A percentile compares a stretch with the other conserved stretches of the same genome.
Evolutionary conservation across 176 grass and related monocot species (phyloP).

Genomic region (Eragrostis curvula): DNA sequence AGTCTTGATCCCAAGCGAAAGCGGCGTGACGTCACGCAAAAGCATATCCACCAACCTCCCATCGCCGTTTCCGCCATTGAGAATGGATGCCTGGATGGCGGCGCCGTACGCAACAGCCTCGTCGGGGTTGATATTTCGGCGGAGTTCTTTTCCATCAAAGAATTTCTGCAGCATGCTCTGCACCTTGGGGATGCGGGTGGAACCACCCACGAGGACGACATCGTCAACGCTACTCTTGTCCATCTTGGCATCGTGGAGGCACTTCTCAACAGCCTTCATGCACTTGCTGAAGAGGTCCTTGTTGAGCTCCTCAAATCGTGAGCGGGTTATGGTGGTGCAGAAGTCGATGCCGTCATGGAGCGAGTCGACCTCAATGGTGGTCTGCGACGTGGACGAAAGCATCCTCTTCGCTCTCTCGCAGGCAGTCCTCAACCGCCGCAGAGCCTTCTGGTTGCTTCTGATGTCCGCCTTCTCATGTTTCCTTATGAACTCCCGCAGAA

Average conservation of each 20-base stretch:
- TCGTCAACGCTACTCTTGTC: constrained; percentile 51
- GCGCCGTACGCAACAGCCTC: constrained; percentile 59
- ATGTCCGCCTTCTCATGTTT: constrained; percentile 53
- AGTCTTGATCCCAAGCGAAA: constrained; percentile 44
- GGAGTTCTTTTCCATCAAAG: constrained; percentile 58
- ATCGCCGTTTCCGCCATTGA: constrained; percentile 22
- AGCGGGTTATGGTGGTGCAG: constrained; percentile 34
- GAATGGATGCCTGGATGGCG: constrained; percentile 50
- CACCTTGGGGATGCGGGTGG: constrained; percentile 58
- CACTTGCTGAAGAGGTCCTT: constrained; percentile 57
- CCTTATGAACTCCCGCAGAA: constrained; percentile 52
- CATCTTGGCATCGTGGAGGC: constrained; percentile 49
- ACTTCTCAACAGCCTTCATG: constrained; percentile 48
- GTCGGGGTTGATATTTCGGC: constrained; percentile 55
- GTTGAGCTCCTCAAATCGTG: constrained; percentile 55
- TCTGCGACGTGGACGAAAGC: constrained; percentile 43
- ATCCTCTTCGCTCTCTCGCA: constrained; percentile 68
- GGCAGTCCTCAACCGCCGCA: constrained; percentile 39
- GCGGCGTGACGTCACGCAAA: constrained; percentile 42
- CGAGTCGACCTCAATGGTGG: constrained; percentile 55
- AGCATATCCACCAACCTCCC: constrained; percentile 29
- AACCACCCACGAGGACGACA: constrained; percentile 56
- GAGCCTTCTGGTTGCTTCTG: constrained; percentile 41
- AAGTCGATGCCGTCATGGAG: constrained; percentile 48
- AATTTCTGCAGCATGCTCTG: constrained; percentile 40